phyloP scores from a whole-genome alignment of 345 rosid species.

The Boechera retrofracta region DNA sequence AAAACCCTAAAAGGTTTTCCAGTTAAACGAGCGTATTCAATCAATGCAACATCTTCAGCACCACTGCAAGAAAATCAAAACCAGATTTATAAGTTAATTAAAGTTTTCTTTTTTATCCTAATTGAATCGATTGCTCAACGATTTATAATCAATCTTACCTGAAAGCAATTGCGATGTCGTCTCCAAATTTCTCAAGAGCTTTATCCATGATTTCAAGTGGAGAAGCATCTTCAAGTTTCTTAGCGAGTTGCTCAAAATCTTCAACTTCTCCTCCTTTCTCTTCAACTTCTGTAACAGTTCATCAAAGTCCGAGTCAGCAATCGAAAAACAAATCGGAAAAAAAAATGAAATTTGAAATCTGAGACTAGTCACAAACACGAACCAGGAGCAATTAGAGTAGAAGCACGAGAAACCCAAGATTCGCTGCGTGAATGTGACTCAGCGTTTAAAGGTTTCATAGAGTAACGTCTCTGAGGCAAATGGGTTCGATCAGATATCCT shows the following conservation, averaged over 20 bases:
- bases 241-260: constrained; percentile 65
- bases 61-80: constrained; percentile 60
- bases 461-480: constrained; percentile 50
- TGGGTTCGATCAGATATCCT: constrained; percentile 54
- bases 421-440: constrained; percentile 52
- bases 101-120: not conserved
- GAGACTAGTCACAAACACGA: not conserved
- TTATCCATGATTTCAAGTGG: constrained; percentile 92
- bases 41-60: constrained; percentile 96
- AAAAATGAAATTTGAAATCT: not conserved
- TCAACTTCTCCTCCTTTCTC: constrained; percentile 62
- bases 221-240: constrained; percentile 68
- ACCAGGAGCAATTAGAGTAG: constrained; percentile 72
- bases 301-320: constrained; percentile 12
- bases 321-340: not conserved
- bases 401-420: constrained; percentile 58
- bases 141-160: constrained; percentile 52
- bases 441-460: constrained; percentile 52
- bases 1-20: constrained; percentile 89
- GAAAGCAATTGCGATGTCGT: constrained; percentile 91
- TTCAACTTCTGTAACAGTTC: constrained; percentile 54
- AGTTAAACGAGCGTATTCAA: constrained; percentile 86
- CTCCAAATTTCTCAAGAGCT: constrained; percentile 82
- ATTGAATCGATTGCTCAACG: not conserved
- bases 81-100: not conserved